Evolutionary conservation across 352 stramenopile genomes (phyloP), one percentile per base, ranked within the genome.

Genomic region (Globisporangium lucens): DNA sequence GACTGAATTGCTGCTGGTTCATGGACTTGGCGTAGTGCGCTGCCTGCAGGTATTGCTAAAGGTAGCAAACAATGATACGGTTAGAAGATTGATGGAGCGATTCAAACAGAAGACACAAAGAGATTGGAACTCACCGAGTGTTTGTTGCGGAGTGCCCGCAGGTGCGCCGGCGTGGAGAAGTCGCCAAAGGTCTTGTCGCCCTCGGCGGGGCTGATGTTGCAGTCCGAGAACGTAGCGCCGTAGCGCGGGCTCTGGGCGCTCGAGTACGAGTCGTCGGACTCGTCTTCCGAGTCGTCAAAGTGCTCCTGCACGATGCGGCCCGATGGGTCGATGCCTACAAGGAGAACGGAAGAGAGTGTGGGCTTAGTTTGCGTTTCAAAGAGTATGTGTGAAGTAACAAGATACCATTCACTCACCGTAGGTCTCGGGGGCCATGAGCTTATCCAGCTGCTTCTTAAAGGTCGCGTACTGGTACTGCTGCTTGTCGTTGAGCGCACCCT

Each of bases 381-480:
- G 17, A 41, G 47, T 27, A 49, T 20, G 13, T 20, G 6, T 17
- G 13, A 47, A 5, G 41, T 47, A 9, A 12, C 4, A 53, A 20
- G 8, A 20, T 24, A 27, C 20, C 4, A 2, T 6, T 22, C 6
- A 46, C 61, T 22, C n/a, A 73, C 68, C 81, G 62, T 89, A 91
- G 17, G 83, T 89, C 68, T 89, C 76, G 1, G 81, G 81, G 17
- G 78, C 73, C 79, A 91, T 77, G 60, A 91, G 78, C 66, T 76
- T 86, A 61, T 86, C 74, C 36, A 91, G 69, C 68, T 91, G 81
- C 57, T 82, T 79, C 70, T 87, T 89, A 66, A 85, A 89, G 22
- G 75, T 85, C 10, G 68, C 71, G 58, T 76, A 82, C 46, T 91
- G 83, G 10, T 79, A 75, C 60, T 86, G 65, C 68, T 91, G 80